A percentile compares a stretch with the other conserved stretches of the same genome.
phyloP scores from a whole-genome alignment of 257 asterid genomes.

The Leonotis leonurus region DNA sequence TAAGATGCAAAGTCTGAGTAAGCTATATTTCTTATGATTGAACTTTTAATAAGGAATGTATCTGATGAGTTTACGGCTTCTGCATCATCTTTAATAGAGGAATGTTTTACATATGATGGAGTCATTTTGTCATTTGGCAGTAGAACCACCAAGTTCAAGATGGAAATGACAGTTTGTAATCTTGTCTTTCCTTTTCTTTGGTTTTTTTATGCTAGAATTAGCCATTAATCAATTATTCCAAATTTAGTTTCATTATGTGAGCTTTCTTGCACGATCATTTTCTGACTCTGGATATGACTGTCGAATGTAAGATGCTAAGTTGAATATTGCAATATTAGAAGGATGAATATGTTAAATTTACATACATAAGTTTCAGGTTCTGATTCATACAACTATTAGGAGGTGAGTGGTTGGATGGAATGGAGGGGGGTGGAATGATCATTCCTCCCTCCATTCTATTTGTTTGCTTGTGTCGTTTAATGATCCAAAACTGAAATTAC shows the following conservation, averaged over 20 bases:
- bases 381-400: not conserved
- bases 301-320: not conserved
- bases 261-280: slow-evolving; percentile 1
- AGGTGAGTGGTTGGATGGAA: too few relatives aligned
- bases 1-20: not conserved
- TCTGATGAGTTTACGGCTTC: not conserved
- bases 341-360: too few relatives aligned
- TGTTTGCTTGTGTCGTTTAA: too few relatives aligned
- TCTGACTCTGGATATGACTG: not conserved
- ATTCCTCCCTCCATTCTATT: too few relatives aligned
- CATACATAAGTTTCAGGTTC: not conserved
- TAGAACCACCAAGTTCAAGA: not conserved
- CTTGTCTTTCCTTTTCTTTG: not conserved
- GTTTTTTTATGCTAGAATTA: not conserved
- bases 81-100: not conserved
- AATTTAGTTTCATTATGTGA: not conserved
- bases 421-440: too few relatives aligned
- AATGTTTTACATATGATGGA: not conserved
- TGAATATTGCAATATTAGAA: not conserved
- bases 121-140: not conserved
- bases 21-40: not conserved
- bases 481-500: too few relatives aligned
- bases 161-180: too few relatives aligned
- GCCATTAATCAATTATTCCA: not conserved
- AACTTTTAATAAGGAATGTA: not conserved